These are phyloP conservation scores for Verbascum thapsus DNA, from an alignment of 257 asterid species.

Conservation along the genomic window DNA sequence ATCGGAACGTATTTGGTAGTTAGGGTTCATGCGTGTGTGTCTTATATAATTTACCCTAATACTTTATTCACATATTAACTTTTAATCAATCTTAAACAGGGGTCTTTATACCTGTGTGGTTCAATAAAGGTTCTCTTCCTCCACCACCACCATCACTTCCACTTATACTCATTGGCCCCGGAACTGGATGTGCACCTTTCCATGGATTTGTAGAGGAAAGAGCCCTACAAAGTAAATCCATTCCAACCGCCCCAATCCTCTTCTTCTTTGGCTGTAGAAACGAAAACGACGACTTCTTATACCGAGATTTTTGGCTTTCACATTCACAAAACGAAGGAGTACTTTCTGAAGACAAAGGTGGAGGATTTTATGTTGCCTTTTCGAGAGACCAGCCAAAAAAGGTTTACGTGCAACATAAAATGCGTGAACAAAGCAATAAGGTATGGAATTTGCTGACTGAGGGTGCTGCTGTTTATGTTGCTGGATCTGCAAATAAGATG, in stretches of 20 bases:
- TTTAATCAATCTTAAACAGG: conserved; percentile 47
- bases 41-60: no score
- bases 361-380: conserved; percentile 85
- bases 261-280: conserved; percentile 93
- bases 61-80: not conserved
- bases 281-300: conserved; percentile 68
- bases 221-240: conserved; percentile 55
- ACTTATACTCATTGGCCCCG: conserved; percentile 91
- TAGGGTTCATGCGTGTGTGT: no score
- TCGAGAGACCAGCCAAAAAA: conserved; percentile 87
- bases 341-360: conserved; percentile 82
- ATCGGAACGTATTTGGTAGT: no score
- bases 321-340: conserved; percentile 63
- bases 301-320: conserved; percentile 77
- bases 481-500: conserved; percentile 95
- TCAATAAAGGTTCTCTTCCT: conserved; percentile 81
- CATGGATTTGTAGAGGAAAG: conserved; percentile 89
- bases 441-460: conserved; percentile 68
- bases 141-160: conserved; percentile 83
- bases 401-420: conserved; percentile 89
- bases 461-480: conserved; percentile 81
- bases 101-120: conserved; percentile 71
- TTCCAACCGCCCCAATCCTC: conserved; percentile 74
- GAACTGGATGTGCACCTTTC: conserved; percentile 98
- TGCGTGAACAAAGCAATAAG: conserved; percentile 63